These are phyloP conservation scores for Pistacia atlantica DNA, from an alignment of 345 rosid genomes.

Conservation along the genomic window DNA sequence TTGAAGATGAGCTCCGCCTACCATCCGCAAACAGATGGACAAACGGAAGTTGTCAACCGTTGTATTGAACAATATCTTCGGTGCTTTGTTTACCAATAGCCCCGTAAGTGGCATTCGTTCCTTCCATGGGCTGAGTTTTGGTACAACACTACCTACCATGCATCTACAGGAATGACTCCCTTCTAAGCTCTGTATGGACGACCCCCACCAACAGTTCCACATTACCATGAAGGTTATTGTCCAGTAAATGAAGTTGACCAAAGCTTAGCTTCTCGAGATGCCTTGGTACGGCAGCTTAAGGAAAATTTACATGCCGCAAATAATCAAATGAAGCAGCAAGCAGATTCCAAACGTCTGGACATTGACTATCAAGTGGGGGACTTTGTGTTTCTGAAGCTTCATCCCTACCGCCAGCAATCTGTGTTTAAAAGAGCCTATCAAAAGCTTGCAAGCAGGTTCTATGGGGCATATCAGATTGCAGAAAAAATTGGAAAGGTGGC, in stretches of 20 bases:
- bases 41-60: neutral
- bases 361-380: neutral
- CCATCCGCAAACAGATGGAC: too few relatives aligned
- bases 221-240: neutral
- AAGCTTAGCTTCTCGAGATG: neutral
- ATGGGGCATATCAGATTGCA: too few relatives aligned
- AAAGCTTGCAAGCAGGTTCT: too few relatives aligned
- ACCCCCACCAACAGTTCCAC: neutral
- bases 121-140: slow-evolving; percentile 17
- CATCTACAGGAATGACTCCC: neutral
- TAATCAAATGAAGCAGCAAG: slow-evolving; percentile 11
- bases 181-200: neutral
- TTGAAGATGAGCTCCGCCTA: neutral
- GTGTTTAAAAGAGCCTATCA: neutral
- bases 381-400: too few relatives aligned
- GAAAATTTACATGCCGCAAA: neutral
- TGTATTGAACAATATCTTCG: slow-evolving; percentile 7
- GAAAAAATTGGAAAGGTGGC: too few relatives aligned
- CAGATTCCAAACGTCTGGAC: neutral
- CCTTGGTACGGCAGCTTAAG: neutral
- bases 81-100: neutral
- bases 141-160: slow-evolving; percentile 6
- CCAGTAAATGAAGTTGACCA: neutral
- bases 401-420: too few relatives aligned
- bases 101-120: neutral